Percentiles rank a stretch among this genome's conserved stretches.
Evolutionary conservation across 2,329 filamentous ascomycete genomes (phyloP).

Genomic region (Colletotrichum musicola): DNA sequence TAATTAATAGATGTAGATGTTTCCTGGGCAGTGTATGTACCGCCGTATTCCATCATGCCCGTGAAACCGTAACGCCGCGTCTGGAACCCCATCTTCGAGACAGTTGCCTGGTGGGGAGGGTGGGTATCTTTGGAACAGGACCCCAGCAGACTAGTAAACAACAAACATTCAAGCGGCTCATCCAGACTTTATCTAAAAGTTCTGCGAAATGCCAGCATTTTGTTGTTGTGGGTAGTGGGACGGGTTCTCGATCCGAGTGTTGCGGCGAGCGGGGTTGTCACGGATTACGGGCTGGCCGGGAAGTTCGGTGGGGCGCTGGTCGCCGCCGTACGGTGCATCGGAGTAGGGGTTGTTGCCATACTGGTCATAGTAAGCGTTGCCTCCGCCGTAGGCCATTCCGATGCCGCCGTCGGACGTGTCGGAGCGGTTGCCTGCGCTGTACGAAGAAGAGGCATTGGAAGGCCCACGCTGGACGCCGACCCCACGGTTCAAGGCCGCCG

Average conservation of each 20-base stretch:
- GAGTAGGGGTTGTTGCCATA: slow-evolving; percentile 71
- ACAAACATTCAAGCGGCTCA: slow-evolving; percentile 10
- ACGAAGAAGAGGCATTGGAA: slow-evolving; percentile 96
- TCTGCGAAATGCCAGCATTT: slow-evolving; percentile 95
- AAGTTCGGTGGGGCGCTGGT: slow-evolving; percentile 56
- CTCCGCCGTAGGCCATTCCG: slow-evolving; percentile 57
- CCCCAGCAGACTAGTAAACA: slow-evolving; percentile 26
- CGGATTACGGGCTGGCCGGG: slow-evolving; percentile 84
- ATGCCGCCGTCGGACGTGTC: slow-evolving; percentile 70
- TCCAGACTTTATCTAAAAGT: slow-evolving; percentile 73
- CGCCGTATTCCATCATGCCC: slow-evolving; percentile 15
- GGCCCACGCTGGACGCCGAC: slow-evolving; percentile 86
- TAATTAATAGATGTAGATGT: slow-evolving; percentile 23
- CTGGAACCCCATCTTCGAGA: slow-evolving; percentile 12
- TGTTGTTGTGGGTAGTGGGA: slow-evolving; percentile 92
- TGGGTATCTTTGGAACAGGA: slow-evolving; percentile 37
- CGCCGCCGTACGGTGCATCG: slow-evolving; percentile 55
- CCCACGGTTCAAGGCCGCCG: slow-evolving; percentile 72
- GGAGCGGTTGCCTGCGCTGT: slow-evolving; percentile 85
- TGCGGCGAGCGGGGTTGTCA: slow-evolving; percentile 91
- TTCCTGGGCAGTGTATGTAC: slow-evolving; percentile 1
- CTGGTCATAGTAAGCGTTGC: slow-evolving; percentile 68
- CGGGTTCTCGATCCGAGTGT: slow-evolving; percentile 94
- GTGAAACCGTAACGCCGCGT: slow-evolving; percentile 32
- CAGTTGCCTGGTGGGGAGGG: slow-evolving; percentile 25